These are phyloP conservation scores for Trichoderma sp. DNA, from an alignment of 2,329 filamentous ascomycete genomes.

Conservation along the genomic window DNA sequence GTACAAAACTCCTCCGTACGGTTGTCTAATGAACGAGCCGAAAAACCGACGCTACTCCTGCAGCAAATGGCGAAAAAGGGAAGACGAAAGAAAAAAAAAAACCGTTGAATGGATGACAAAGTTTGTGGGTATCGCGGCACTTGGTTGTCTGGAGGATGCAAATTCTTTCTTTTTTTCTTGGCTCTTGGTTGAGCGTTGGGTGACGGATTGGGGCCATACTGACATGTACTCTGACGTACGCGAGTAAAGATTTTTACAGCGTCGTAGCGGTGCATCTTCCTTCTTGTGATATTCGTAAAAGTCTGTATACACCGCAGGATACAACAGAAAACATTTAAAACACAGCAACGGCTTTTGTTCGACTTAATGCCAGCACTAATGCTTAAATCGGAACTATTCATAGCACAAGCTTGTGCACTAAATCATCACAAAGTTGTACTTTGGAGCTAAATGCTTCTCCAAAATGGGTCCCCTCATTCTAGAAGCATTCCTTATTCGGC, in stretches of 20 bases:
- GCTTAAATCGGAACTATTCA: conserved; percentile 3
- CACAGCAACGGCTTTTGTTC: neutral
- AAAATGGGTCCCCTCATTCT: neutral
- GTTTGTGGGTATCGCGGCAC: neutral
- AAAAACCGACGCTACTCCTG: neutral
- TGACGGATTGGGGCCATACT: neutral
- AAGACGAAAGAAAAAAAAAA: neutral
- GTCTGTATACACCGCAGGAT: neutral
- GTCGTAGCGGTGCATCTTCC: neutral
- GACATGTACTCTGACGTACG: neutral
- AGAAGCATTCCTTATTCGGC: neutral
- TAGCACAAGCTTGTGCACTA: conserved; percentile 13
- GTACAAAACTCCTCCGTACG: neutral
- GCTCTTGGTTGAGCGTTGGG: conserved; percentile 10
- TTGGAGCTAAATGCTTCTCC: neutral
- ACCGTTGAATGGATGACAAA: neutral
- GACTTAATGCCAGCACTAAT: neutral
- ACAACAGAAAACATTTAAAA: neutral
- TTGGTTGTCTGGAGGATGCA: conserved; percentile 14
- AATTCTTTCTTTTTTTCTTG: neutral
- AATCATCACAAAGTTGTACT: neutral
- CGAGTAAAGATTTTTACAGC: neutral
- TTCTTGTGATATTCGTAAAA: neutral
- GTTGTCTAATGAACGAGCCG: neutral
- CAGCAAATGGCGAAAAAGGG: neutral